These are phyloP conservation scores for Allium fistulosum DNA, from an alignment of 106 monocot genomes.

Conservation along the genomic window DNA sequence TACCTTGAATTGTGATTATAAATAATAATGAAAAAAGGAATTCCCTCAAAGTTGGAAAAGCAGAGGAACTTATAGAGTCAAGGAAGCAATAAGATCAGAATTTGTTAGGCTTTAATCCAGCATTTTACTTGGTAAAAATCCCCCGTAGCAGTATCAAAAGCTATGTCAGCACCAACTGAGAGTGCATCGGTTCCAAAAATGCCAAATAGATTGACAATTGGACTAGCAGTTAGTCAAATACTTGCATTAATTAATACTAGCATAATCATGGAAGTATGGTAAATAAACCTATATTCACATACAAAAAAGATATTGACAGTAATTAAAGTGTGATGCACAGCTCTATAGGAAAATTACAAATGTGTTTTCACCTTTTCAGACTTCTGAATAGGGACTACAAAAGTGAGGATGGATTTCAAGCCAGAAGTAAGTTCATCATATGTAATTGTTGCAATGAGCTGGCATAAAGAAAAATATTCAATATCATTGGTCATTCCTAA, in stretches of 20 bases:
- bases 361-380: too few relatives aligned
- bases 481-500: not conserved
- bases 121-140: slow-evolving; percentile 36
- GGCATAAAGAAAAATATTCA: not conserved
- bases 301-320: too few relatives aligned
- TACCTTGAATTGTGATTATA: too few relatives aligned
- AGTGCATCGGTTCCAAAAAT: too few relatives aligned
- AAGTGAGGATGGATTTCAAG: slow-evolving; percentile 55
- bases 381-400: slow-evolving; percentile 73
- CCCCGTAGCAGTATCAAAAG: slow-evolving; percentile 48
- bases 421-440: slow-evolving; percentile 52
- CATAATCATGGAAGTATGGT: slow-evolving; percentile 71
- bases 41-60: too few relatives aligned
- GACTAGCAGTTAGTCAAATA: slow-evolving; percentile 56
- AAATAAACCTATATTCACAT: slow-evolving; percentile 40
- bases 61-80: too few relatives aligned
- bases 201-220: too few relatives aligned
- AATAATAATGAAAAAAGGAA: too few relatives aligned
- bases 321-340: too few relatives aligned
- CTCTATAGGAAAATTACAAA: too few relatives aligned
- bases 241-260: slow-evolving; percentile 50
- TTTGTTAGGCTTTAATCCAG: too few relatives aligned
- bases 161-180: too few relatives aligned
- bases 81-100: slow-evolving; percentile 62
- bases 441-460: slow-evolving; percentile 53